phyloP scores from a whole-genome alignment of 106 monocot species.

The Gastrodia elata region DNA sequence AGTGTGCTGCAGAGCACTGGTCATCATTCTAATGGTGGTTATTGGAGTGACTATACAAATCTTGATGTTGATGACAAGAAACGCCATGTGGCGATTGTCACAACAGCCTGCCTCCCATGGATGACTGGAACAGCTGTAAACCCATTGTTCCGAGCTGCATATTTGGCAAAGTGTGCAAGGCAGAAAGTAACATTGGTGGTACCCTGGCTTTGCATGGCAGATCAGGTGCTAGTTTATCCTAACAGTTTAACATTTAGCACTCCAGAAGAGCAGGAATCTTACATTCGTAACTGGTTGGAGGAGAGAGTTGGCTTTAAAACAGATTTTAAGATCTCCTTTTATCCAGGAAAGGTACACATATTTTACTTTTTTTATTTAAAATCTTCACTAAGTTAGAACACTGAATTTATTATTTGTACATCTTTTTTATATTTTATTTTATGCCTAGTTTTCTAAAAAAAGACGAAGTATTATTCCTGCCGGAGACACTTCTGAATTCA shows the following conservation, averaged over 20 bases:
- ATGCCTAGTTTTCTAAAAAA: conserved; percentile 74
- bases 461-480: conserved; percentile 94
- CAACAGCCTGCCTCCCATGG: conserved; percentile 98
- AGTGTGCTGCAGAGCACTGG: conserved; percentile 78
- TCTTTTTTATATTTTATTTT: conserved; percentile 6
- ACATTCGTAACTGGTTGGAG: conserved; percentile 87
- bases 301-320: conserved; percentile 85
- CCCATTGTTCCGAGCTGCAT: conserved; percentile 92
- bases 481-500: conserved; percentile 91
- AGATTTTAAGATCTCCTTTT: conserved; percentile 95
- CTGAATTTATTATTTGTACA: not conserved
- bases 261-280: conserved; percentile 89
- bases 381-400: not conserved
- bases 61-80: conserved; percentile 29
- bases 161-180: conserved; percentile 61
- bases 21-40: conserved; percentile 53
- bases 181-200: conserved; percentile 92
- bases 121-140: conserved; percentile 99
- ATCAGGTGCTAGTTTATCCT: conserved; percentile 95
- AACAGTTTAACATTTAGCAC: conserved; percentile 61
- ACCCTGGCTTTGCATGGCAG: conserved; percentile 90
- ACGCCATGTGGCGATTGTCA: conserved; percentile 84
- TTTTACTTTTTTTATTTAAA: not conserved
- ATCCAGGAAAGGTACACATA: conserved; percentile 85
- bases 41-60: conserved; percentile 33